Percentiles rank a stretch among this genome's conserved stretches.
phyloP scores from a whole-genome alignment of 2,329 filamentous ascomycete species.

The Orbilia brochopaga region DNA sequence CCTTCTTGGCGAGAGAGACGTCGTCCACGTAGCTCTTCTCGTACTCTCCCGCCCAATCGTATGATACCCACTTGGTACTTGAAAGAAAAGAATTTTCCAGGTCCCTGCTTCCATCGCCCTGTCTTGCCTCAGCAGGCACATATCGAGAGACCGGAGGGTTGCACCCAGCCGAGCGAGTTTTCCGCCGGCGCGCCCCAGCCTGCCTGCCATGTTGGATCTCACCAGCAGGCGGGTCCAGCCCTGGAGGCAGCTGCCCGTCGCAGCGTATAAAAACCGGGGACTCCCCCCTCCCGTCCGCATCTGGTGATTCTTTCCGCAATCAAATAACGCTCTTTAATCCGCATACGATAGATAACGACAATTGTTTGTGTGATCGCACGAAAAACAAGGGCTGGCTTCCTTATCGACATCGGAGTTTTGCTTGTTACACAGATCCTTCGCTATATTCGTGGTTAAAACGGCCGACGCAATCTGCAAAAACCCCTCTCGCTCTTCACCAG shows the following conservation, averaged over 20 bases:
- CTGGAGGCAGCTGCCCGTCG: constrained; percentile 13
- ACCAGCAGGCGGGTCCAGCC: constrained; percentile 17
- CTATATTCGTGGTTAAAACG: background rate
- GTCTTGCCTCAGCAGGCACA: constrained; percentile 27
- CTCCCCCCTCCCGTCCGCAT: constrained; percentile 12
- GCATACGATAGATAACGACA: constrained; percentile 36
- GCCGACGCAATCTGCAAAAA: constrained; percentile 7
- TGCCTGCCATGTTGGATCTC: constrained; percentile 17
- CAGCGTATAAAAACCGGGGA: constrained; percentile 27
- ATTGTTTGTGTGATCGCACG: background rate
- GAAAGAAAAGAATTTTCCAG: constrained; percentile 17
- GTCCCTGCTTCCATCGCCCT: constrained; percentile 22
- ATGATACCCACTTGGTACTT: constrained; percentile 4
- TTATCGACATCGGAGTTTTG: constrained; percentile 18
- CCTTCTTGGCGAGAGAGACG: constrained; percentile 10
- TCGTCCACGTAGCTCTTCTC: constrained; percentile 45
- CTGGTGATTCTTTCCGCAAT: constrained; percentile 18
- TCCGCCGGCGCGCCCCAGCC: background rate
- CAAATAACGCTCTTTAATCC: constrained; percentile 13
- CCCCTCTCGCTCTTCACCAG: background rate
- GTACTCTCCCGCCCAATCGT: constrained; percentile 10
- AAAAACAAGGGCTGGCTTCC: constrained; percentile 37
- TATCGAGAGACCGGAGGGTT: constrained; percentile 14
- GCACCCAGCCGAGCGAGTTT: constrained; percentile 49
- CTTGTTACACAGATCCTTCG: constrained; percentile 37